phyloP scores from a whole-genome alignment of 108 stramenopile species.

The Aurantiochytrium sp. region DNA sequence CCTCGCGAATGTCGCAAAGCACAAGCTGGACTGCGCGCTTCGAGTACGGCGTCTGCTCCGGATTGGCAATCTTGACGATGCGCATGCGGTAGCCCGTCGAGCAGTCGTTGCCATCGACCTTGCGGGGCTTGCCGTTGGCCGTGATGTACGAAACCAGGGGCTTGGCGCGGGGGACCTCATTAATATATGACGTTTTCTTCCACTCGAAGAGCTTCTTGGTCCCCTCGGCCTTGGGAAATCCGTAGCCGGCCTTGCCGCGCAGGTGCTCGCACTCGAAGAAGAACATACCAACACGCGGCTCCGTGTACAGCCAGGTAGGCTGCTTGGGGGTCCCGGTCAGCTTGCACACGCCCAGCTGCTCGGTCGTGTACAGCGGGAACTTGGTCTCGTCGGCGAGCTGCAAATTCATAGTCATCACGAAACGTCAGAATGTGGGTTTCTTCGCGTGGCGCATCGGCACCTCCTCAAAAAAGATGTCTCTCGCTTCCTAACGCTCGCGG shows the following conservation, averaged over 20 bases:
- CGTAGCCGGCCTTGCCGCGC: constrained; percentile 27
- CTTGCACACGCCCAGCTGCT: constrained; percentile 14
- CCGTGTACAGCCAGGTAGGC: constrained; percentile 2
- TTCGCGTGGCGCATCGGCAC: too few relatives aligned
- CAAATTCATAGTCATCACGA: neutral
- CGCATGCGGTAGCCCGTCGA: constrained; percentile 15
- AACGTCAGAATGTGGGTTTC: too few relatives aligned
- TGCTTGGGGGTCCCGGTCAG: neutral
- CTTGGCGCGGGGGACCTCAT: constrained; percentile 10
- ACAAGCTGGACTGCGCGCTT: neutral
- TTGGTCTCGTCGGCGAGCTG: neutral
- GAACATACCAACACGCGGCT: neutral
- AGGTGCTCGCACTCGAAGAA: constrained; percentile 16
- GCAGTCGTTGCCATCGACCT: neutral
- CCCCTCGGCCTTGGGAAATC: constrained; percentile 6
- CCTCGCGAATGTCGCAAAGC: neutral
- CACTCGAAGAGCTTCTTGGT: constrained; percentile 24
- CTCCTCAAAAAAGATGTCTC: too few relatives aligned
- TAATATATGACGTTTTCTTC: constrained; percentile 25
- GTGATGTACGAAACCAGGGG: neutral
- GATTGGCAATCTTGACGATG: neutral
- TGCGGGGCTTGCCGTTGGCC: neutral
- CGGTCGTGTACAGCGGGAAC: neutral
- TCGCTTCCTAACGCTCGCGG: too few relatives aligned
- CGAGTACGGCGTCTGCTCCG: neutral